phyloP scores from a whole-genome alignment of 2,329 filamentous ascomycete species.

The Xylogone sp. region DNA sequence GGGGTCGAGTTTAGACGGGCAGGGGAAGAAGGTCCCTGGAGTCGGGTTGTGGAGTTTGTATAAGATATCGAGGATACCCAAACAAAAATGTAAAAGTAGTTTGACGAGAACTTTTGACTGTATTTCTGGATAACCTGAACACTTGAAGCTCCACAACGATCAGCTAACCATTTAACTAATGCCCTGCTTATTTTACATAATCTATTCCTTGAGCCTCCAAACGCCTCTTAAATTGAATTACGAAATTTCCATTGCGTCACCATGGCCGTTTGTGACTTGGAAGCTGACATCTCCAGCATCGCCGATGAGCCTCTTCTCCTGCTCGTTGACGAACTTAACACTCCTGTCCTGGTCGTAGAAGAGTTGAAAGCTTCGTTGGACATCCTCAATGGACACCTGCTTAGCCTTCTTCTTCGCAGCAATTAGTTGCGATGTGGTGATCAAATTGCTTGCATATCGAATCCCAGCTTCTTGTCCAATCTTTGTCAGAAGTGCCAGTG shows the following conservation, averaged over 20 bases:
- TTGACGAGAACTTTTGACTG: not conserved
- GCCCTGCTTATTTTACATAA: not conserved
- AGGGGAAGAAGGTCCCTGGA: constrained; percentile 43
- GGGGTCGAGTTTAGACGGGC: constrained; percentile 74
- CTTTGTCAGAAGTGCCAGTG: constrained; percentile 89
- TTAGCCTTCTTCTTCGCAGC: constrained; percentile 80
- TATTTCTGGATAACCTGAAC: not conserved
- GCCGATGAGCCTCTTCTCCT: constrained; percentile 89
- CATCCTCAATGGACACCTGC: constrained; percentile 81
- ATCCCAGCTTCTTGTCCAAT: constrained; percentile 90
- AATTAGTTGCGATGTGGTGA: constrained; percentile 88
- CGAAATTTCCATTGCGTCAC: constrained; percentile 62
- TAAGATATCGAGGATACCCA: constrained; percentile 13
- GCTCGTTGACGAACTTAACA: constrained; percentile 85
- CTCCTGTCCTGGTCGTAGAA: constrained; percentile 90
- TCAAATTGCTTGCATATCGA: constrained; percentile 95
- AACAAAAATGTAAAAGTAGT: not conserved
- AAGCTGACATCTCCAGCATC: constrained; percentile 79
- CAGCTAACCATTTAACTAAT: not conserved
- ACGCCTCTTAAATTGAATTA: constrained; percentile 9
- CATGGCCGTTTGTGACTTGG: constrained; percentile 49
- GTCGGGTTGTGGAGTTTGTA: constrained; percentile 29
- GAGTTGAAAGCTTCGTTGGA: constrained; percentile 87
- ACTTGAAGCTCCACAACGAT: not conserved
- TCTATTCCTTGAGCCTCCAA: not conserved